Evolutionary conservation across 2,329 filamentous ascomycete genomes (phyloP).

Genomic region (Xenoacremonium recifei): DNA sequence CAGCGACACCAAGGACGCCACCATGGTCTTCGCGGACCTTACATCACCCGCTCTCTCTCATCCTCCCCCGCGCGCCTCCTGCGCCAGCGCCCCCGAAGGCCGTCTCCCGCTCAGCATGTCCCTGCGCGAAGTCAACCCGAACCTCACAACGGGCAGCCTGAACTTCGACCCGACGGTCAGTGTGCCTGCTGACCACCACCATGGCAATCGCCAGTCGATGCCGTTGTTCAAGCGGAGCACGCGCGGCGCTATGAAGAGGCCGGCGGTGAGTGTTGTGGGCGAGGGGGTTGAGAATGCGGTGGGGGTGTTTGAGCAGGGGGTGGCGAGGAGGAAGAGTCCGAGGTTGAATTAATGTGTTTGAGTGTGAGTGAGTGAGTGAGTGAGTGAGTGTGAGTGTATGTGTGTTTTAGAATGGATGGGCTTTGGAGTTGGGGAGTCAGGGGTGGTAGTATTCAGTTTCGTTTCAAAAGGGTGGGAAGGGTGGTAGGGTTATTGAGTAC

Average conservation of each 20-base stretch:
- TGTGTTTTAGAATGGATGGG: conserved; percentile 7
- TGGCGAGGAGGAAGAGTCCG: conserved; percentile 54
- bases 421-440: conserved; percentile 13
- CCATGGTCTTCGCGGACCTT: conserved; percentile 42
- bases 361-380: background rate
- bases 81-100: conserved; percentile 24
- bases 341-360: conserved; percentile 35
- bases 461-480: conserved; percentile 7
- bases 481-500: conserved; percentile 30
- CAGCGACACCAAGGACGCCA: conserved; percentile 36
- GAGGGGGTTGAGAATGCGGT: conserved; percentile 55
- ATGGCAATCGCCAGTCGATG: too few species aligned
- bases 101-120: conserved; percentile 39
- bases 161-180: conserved; percentile 44
- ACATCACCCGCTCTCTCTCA: conserved; percentile 25
- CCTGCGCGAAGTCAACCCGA: conserved; percentile 56
- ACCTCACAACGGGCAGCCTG: conserved; percentile 38
- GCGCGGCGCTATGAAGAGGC: conserved; percentile 35
- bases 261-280: conserved; percentile 21
- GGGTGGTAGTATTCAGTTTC: conserved; percentile 1
- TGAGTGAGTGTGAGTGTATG: conserved; percentile 1
- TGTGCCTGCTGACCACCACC: conserved; percentile 38
- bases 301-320: conserved; percentile 43
- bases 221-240: conserved; percentile 48
- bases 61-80: conserved; percentile 28